Evolutionary conservation across 2,329 filamentous ascomycete species (phyloP).

Genomic region (Pseudogymnoascus sp.): DNA sequence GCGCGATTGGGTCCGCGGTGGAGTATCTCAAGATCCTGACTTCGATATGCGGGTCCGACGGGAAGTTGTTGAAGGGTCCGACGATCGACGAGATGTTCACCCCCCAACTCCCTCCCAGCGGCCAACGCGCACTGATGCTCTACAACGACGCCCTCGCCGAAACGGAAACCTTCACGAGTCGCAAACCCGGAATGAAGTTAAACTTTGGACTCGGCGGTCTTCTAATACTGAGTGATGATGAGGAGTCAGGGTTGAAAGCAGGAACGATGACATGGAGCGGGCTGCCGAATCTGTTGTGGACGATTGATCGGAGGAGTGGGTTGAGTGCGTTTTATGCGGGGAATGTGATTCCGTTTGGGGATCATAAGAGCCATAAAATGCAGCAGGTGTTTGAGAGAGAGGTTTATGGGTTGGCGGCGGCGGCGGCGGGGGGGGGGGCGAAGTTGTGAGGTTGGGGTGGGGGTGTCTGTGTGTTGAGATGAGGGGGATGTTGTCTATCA

Average conservation of each 20-base stretch:
- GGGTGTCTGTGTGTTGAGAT: not conserved
- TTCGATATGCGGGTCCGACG: conserved; percentile 42
- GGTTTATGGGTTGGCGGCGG: conserved; percentile 27
- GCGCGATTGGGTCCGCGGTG: conserved; percentile 28
- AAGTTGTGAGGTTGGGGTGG: not conserved
- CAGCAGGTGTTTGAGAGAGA: conserved; percentile 33
- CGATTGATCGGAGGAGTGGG: conserved; percentile 33
- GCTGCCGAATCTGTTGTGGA: conserved; percentile 40
- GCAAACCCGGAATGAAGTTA: conserved; percentile 30
- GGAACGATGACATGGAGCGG: conserved; percentile 39
- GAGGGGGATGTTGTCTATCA: not conserved
- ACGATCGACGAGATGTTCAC: conserved; percentile 40
- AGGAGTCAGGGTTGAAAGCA: conserved; percentile 31
- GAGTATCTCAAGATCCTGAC: conserved; percentile 39
- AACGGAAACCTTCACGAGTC: conserved; percentile 20
- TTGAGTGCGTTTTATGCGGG: conserved; percentile 36
- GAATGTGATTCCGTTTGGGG: conserved; percentile 36
- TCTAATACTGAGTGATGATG: conserved; percentile 33
- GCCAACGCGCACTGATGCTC: conserved; percentile 21
- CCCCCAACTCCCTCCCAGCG: conserved; percentile 37
- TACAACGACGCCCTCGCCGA: conserved; percentile 19
- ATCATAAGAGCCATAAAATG: conserved; percentile 29
- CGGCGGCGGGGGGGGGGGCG: not conserved
- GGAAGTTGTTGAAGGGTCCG: conserved; percentile 35
- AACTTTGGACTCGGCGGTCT: conserved; percentile 37